Evolutionary conservation across 2,329 filamentous ascomycete species (phyloP).

Genomic region (Cladorrhinum sp.): DNA sequence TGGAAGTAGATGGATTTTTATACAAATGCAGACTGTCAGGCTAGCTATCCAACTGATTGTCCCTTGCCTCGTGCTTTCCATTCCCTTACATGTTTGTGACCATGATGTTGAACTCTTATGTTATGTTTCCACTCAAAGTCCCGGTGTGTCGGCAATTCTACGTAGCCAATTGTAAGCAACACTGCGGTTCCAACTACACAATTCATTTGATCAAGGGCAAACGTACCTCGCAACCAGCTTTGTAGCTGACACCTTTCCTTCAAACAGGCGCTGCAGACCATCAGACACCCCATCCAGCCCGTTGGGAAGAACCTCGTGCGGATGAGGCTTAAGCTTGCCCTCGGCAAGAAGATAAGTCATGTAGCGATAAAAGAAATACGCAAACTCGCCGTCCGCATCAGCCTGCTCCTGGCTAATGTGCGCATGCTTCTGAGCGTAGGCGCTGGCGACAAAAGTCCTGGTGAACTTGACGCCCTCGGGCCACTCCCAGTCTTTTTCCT

Average conservation of each 20-base stretch:
- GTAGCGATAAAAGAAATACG: conserved; percentile 20
- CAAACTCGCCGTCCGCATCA: conserved; percentile 16
- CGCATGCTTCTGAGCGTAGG: conserved; percentile 14
- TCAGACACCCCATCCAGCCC: conserved; percentile 15
- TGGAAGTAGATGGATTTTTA: not conserved
- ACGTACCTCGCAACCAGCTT: conserved; percentile 21
- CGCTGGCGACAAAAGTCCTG: conserved; percentile 16
- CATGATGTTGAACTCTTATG: no score
- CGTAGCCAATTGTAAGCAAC: not conserved
- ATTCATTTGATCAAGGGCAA: not conserved
- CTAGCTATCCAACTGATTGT: not conserved
- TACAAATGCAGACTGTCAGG: not conserved
- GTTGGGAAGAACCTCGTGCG: conserved; percentile 10
- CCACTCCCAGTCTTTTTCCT: conserved; percentile 11
- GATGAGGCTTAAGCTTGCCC: conserved; percentile 17
- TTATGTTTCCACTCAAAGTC: conserved; percentile 6
- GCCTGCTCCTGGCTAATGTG: conserved; percentile 16
- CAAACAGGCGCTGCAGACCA: conserved; percentile 10
- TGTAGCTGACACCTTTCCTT: conserved; percentile 18
- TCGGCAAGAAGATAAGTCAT: conserved; percentile 16
- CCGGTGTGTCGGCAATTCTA: conserved; percentile 14
- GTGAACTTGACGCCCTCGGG: conserved; percentile 8
- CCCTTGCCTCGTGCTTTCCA: not conserved
- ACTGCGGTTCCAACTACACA: not conserved
- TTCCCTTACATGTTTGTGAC: not conserved